Percentiles rank a stretch among this genome's conserved stretches.
phyloP scores from a whole-genome alignment of 1,284 basidiomycete genomes.

The Xerocomus amazonicus region DNA sequence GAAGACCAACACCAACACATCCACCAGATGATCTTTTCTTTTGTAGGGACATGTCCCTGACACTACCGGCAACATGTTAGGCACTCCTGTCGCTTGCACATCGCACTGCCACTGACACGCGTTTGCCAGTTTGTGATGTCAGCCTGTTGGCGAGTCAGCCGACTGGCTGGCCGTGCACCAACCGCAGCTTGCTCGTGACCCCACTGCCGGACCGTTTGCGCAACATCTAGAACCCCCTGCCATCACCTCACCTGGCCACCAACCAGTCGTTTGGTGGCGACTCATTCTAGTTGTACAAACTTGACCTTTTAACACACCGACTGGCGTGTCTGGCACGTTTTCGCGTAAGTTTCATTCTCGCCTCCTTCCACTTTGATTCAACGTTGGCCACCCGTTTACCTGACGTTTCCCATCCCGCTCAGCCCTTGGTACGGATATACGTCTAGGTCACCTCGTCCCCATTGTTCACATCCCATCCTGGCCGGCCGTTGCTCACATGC shows the following conservation, averaged over 20 bases:
- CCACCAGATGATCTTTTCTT: background rate
- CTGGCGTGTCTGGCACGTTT: constrained; percentile 35
- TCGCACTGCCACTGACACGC: constrained; percentile 29
- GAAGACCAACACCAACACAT: background rate
- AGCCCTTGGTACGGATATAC: constrained; percentile 26
- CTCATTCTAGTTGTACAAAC: constrained; percentile 6
- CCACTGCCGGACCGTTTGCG: constrained; percentile 8
- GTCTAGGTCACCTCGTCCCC: constrained; percentile 19
- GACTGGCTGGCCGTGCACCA: constrained; percentile 8
- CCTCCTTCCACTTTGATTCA: constrained; percentile 30
- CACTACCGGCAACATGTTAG: background rate
- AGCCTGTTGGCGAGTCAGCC: constrained; percentile 12
- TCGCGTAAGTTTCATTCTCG: constrained; percentile 27
- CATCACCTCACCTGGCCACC: constrained; percentile 9
- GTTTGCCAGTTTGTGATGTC: constrained; percentile 28
- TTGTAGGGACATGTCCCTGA: background rate
- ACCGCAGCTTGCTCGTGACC: constrained; percentile 4
- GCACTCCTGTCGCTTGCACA: background rate
- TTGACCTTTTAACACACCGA: constrained; percentile 11
- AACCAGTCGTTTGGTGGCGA: constrained; percentile 7
- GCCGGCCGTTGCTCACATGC: constrained; percentile 30
- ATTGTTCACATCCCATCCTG: constrained; percentile 26
- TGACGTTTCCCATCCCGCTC: constrained; percentile 37
- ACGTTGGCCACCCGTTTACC: constrained; percentile 37
- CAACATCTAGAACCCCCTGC: constrained; percentile 12